Conservation (phyloP, 768 basidiomycete species). For the Sporobolomyces phaffii region DNA sequence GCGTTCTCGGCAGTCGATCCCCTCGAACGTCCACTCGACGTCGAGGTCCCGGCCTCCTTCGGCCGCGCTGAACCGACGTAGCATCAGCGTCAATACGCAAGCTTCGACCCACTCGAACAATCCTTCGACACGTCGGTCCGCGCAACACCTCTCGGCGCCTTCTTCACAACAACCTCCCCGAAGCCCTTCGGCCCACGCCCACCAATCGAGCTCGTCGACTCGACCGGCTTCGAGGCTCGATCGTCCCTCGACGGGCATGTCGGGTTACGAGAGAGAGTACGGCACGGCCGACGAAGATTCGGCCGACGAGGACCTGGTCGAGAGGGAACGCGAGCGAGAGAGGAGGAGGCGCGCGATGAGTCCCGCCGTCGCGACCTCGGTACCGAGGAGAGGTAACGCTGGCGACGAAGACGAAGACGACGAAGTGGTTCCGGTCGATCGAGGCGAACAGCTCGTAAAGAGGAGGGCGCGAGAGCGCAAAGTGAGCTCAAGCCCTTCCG, state of each 20-base stretch:
- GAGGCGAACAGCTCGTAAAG: conserved; percentile 50
- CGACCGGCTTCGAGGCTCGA: not conserved
- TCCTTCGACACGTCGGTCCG: conserved; percentile 7
- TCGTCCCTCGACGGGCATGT: not conserved
- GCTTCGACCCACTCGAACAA: conserved; percentile 7
- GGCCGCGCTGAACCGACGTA: conserved; percentile 6
- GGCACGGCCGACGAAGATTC: conserved; percentile 10
- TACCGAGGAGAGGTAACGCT: conserved; percentile 26
- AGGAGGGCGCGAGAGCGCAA: conserved; percentile 46
- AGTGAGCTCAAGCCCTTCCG: conserved; percentile 12
- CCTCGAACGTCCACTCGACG: not conserved
- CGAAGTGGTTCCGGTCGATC: conserved; percentile 46
- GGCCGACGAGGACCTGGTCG: conserved; percentile 2
- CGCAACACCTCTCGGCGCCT: conserved; percentile 7
- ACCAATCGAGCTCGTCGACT: not conserved
- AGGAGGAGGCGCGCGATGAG: conserved; percentile 8
- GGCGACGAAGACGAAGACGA: conserved; percentile 43
- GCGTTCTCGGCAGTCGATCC: not conserved
- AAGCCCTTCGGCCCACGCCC: not conserved
- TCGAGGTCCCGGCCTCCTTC: conserved; percentile 6
- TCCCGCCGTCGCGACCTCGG: not conserved
- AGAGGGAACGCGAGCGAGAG: not conserved
- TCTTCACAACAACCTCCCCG: conserved; percentile 12
- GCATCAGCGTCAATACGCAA: conserved; percentile 24
- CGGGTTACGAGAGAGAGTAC: not conserved